phyloP scores from a whole-genome alignment of 1,139 yeast species.

The Starmera stellimalicola region DNA sequence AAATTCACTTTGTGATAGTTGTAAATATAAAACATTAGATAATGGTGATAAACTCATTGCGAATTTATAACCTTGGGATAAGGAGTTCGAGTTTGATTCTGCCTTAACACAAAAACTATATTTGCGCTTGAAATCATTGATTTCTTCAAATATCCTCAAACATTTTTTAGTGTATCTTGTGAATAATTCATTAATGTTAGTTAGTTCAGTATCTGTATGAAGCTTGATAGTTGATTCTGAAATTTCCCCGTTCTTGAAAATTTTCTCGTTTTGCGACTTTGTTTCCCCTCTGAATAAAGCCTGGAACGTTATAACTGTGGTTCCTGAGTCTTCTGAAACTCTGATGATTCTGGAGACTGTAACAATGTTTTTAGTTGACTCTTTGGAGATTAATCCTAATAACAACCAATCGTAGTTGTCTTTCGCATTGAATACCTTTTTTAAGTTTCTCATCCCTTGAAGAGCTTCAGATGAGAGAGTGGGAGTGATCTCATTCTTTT shows the following conservation, averaged over 20 bases:
- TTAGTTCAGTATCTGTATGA: conserved; percentile 15
- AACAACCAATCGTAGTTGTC: conserved; percentile 26
- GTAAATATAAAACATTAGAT: conserved; percentile 49
- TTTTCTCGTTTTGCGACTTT: conserved; percentile 4
- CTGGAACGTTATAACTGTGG: conserved; percentile 40
- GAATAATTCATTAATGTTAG: too few relatives aligned
- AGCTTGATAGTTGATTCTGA: conserved; percentile 26
- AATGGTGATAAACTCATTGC: conserved; percentile 50
- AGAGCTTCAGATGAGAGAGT: conserved; percentile 18
- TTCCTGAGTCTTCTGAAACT: conserved; percentile 35
- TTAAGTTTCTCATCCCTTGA: conserved; percentile 13
- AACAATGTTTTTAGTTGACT: conserved; percentile 23
- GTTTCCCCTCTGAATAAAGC: conserved; percentile 42
- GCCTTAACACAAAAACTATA: too few relatives aligned
- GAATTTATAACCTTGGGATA: conserved; percentile 19
- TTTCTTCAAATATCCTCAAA: too few relatives aligned
- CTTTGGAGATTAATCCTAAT: conserved; percentile 23
- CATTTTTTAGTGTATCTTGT: too few relatives aligned
- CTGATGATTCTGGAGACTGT: conserved; percentile 45
- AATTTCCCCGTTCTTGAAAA: conserved; percentile 19
- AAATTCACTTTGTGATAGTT: conserved; percentile 25
- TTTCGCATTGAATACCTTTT: conserved; percentile 18
- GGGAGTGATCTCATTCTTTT: conserved; percentile 30
- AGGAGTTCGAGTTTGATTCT: too few relatives aligned
- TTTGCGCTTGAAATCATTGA: too few relatives aligned